Evolutionary conservation across 2,329 filamentous ascomycete genomes (phyloP), one percentile per base, ranked within the genome.

Genomic region (Fusarium sp.): DNA sequence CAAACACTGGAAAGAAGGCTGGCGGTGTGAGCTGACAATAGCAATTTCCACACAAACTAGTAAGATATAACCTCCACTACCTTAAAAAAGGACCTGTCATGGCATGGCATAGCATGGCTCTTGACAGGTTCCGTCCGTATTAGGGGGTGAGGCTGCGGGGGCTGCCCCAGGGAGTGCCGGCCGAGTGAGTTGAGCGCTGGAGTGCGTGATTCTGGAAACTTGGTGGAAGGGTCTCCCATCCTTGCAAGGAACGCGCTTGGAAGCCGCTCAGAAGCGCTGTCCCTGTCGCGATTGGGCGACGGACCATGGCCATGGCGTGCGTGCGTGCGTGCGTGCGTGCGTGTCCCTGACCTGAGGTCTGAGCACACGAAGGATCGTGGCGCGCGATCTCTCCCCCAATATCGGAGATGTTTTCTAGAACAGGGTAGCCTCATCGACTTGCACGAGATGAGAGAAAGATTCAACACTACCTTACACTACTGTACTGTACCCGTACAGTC

Each of bases 391-490:
- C 59, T 56, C 50, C 38, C 36, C 50, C 61, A 66, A 39, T 57
- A 60, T 77, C 76, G 76, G 77, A 51, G 75, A 35, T 74, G 70
- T 65, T 72, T 78, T 62, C 77, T 77, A 26, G 39, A 78, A 78
- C 45, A 69, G 75, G 77, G 69, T 66, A 77, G 70, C 63, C 32
- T 57, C 41, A 45, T 66, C 65, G 67, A 74, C 58, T 51, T 32
- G 63, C 26, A 65, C 70, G 45, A 63, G 45, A 59, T 48, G 60
- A 53, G 9, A 30, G 26, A 47, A 51, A 50, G 54, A 50, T 55
- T 65, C 50, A 66, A 66, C 51, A 54, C 30, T 50, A 36, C 35
- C 35, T 17, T 36, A 66, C n/a, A 62, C 35, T 42, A 41, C 54
- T 45, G 36, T 64, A 53, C 28, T 44, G 32, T 56, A 50, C 57